Percentiles rank a stretch among this genome's conserved stretches.
Evolutionary conservation across 176 grass and related monocot species (phyloP).

Genomic region (Carex pumila): DNA sequence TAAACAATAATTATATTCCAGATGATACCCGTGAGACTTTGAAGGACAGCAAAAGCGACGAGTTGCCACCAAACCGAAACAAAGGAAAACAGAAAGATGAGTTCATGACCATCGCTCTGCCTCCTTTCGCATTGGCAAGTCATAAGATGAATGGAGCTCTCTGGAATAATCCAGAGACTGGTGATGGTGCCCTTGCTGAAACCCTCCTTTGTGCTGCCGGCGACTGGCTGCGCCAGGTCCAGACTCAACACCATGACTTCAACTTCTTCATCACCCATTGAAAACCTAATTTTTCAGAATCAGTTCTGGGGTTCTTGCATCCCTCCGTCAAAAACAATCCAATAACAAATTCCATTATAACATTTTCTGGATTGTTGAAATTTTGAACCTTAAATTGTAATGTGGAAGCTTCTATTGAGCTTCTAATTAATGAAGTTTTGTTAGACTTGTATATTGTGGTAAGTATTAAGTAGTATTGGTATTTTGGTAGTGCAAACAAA

Average conservation of each 20-base stretch:
- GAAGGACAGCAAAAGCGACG: neutral
- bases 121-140: slow-evolving; percentile 64
- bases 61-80: slow-evolving; percentile 6
- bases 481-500: neutral
- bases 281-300: neutral
- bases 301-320: neutral
- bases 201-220: slow-evolving; percentile 52
- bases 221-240: slow-evolving; percentile 75
- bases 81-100: slow-evolving; percentile 34
- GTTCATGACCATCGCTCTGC: slow-evolving; percentile 32
- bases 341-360: neutral
- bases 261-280: slow-evolving; percentile 68
- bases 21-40: slow-evolving; percentile 30
- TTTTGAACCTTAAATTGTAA: neutral
- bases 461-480: neutral
- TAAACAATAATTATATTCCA: slow-evolving; percentile 19
- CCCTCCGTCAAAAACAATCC: neutral
- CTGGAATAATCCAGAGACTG: slow-evolving; percentile 63
- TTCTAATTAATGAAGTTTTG: neutral
- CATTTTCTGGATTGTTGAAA: neutral
- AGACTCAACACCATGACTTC: slow-evolving; percentile 82
- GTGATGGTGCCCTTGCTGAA: slow-evolving; percentile 43
- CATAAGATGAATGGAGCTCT: slow-evolving; percentile 60
- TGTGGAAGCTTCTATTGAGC: neutral
- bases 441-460: neutral